A percentile compares a stretch with the other conserved stretches of the same genome.
phyloP scores from a whole-genome alignment of 1,139 yeast genomes.

The Blastobotrys elegans region DNA sequence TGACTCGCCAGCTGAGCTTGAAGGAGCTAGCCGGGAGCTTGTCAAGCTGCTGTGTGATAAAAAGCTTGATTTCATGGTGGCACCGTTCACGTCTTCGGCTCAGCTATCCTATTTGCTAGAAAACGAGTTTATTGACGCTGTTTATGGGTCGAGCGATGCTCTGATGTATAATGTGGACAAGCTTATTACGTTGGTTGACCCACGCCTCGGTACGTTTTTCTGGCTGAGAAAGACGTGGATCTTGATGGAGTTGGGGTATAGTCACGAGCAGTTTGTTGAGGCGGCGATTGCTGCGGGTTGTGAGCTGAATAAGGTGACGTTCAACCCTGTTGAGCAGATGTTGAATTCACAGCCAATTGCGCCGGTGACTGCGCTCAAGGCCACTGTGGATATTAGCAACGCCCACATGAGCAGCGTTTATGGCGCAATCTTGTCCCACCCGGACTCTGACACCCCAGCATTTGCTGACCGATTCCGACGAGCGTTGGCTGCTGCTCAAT shows the following conservation, averaged over 20 bases:
- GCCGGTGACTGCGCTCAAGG: constrained; percentile 33
- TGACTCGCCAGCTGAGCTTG: constrained; percentile 18
- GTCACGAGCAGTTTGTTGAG: constrained; percentile 66
- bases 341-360: constrained; percentile 33
- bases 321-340: constrained; percentile 41
- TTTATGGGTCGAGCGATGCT: constrained; percentile 81
- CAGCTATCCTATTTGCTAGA: constrained; percentile 71
- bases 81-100: constrained; percentile 80
- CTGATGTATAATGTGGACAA: constrained; percentile 61
- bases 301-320: constrained; percentile 59
- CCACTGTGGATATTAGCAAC: constrained; percentile 42
- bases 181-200: constrained; percentile 69
- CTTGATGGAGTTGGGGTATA: constrained; percentile 53
- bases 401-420: constrained; percentile 47
- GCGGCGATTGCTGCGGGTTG: constrained; percentile 75
- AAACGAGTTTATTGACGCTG: constrained; percentile 55
- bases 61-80: constrained; percentile 62
- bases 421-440: constrained; percentile 29
- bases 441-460: constrained; percentile 28
- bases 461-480: constrained; percentile 43
- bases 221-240: constrained; percentile 59
- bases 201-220: constrained; percentile 57
- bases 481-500: constrained; percentile 49
- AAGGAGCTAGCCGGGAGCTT: constrained; percentile 38
- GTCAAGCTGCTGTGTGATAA: constrained; percentile 53